Evolutionary conservation across 192 early-diverging fungal species (phyloP).

Genomic region (Coemansia sp.): DNA sequence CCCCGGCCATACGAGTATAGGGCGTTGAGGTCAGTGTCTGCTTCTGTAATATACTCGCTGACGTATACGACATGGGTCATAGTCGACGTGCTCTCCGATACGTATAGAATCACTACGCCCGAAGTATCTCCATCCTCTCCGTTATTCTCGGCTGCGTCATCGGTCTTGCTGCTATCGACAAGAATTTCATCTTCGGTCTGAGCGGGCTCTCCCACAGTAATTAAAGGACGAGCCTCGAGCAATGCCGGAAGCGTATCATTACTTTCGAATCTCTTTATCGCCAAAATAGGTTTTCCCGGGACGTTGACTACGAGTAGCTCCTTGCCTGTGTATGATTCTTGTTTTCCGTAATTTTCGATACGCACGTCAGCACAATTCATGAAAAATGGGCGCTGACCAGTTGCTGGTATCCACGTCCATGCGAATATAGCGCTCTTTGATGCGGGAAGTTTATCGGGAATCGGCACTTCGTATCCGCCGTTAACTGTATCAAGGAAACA

Average conservation of each 20-base stretch:
- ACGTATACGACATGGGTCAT: constrained; percentile 38
- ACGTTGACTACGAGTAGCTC: constrained; percentile 50
- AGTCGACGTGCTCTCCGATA: constrained; percentile 43
- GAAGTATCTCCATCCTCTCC: constrained; percentile 15
- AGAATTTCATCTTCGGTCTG: background rate
- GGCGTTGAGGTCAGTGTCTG: constrained; percentile 28
- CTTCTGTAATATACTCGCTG: constrained; percentile 37
- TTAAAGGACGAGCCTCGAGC: constrained; percentile 24
- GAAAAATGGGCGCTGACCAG: constrained; percentile 27
- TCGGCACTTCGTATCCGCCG: constrained; percentile 46
- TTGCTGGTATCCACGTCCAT: constrained; percentile 46
- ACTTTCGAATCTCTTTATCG: constrained; percentile 12
- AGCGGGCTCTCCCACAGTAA: constrained; percentile 37
- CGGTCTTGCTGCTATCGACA: background rate
- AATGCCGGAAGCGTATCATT: constrained; percentile 27
- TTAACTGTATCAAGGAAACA: constrained; percentile 52
- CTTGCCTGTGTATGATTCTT: constrained; percentile 39
- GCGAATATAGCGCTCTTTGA: constrained; percentile 56
- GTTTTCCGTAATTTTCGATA: constrained; percentile 47
- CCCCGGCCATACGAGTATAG: constrained; percentile 40
- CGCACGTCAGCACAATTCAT: constrained; percentile 53
- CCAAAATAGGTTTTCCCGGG: constrained; percentile 30
- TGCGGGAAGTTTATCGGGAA: constrained; percentile 59
- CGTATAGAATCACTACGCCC: constrained; percentile 31
- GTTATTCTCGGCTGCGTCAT: constrained; percentile 9